Evolutionary conservation across 257 asterid genomes (phyloP).

Genomic region (Nicotiana knightiana): DNA sequence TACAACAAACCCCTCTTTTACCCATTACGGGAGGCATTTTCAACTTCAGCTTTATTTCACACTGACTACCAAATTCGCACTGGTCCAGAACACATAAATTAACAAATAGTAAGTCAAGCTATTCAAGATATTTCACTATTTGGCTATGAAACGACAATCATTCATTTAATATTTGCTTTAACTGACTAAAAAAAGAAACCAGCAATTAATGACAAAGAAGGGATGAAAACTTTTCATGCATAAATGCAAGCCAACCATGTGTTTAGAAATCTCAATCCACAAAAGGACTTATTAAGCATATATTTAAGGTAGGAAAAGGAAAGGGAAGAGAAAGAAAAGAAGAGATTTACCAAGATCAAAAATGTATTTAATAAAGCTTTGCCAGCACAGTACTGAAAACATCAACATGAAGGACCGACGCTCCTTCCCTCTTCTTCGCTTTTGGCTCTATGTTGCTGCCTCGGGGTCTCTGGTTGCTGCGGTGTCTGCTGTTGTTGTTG

Average conservation of each 20-base stretch:
- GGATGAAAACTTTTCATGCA: slow-evolving; percentile 6
- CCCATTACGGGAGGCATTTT: neutral
- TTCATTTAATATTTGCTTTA: slow-evolving; percentile 33
- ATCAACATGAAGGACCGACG: slow-evolving; percentile 38
- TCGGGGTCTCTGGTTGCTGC: slow-evolving; percentile 13
- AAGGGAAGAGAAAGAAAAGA: neutral
- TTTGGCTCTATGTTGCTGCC: slow-evolving; percentile 27
- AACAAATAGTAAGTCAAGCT: neutral
- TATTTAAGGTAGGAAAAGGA: neutral
- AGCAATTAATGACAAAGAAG: slow-evolving; percentile 14
- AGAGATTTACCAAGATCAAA: slow-evolving; percentile 41
- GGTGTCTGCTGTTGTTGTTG: slow-evolving; percentile 29
- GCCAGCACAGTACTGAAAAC: slow-evolving; percentile 12
- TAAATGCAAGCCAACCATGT: slow-evolving; percentile 19
- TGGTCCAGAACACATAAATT: neutral
- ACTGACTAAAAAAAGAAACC: slow-evolving; percentile 13
- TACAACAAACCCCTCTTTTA: neutral
- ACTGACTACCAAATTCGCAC: neutral
- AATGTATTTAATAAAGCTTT: slow-evolving; percentile 25
- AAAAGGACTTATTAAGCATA: neutral
- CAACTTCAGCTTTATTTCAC: neutral
- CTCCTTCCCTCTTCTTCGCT: slow-evolving; percentile 65
- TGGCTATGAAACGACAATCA: slow-evolving; percentile 40
- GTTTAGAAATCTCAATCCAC: neutral
- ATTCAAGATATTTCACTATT: slow-evolving; percentile 10